Evolutionary conservation across 2,329 filamentous ascomycete genomes (phyloP).

Genomic region (Magnaporthiopsis rhizophila): DNA sequence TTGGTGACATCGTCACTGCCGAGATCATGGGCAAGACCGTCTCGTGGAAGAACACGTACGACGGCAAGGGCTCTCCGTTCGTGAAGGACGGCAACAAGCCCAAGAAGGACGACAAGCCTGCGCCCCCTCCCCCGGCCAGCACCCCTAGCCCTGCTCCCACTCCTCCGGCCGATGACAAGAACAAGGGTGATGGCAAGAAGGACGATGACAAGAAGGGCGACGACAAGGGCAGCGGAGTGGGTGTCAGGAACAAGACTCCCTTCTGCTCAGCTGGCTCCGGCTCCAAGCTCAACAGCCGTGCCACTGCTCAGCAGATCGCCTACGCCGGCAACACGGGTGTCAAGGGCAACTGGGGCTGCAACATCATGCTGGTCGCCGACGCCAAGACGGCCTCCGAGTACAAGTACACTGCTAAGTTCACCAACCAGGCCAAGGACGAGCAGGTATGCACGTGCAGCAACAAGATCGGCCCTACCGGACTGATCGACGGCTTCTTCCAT

Average conservation of each 20-base stretch:
- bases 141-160: conserved; percentile 62
- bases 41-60: conserved; percentile 17
- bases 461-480: conserved; percentile 40
- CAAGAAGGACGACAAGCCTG: conserved; percentile 9
- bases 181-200: conserved; percentile 37
- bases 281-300: conserved; percentile 23
- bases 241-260: conserved; percentile 15
- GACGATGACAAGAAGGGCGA: conserved; percentile 4
- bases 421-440: conserved; percentile 20
- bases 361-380: conserved; percentile 35
- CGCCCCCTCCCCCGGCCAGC: conserved; percentile 12
- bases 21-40: conserved; percentile 21
- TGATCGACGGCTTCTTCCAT: conserved; percentile 41
- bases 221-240: conserved; percentile 59
- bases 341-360: conserved; percentile 38
- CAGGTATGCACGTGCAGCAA: conserved; percentile 38
- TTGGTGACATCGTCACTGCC: conserved; percentile 15
- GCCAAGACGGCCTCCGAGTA: conserved; percentile 30
- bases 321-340: conserved; percentile 40
- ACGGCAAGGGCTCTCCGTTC: conserved; percentile 16
- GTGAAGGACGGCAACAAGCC: conserved; percentile 20
- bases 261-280: conserved; percentile 20
- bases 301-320: conserved; percentile 36
- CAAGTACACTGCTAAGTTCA: conserved; percentile 35
- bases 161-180: conserved; percentile 33